Base-by-base conservation (phyloP, 2,329 filamentous ascomycete species). In the Monosporascus ibericus region DNA sequence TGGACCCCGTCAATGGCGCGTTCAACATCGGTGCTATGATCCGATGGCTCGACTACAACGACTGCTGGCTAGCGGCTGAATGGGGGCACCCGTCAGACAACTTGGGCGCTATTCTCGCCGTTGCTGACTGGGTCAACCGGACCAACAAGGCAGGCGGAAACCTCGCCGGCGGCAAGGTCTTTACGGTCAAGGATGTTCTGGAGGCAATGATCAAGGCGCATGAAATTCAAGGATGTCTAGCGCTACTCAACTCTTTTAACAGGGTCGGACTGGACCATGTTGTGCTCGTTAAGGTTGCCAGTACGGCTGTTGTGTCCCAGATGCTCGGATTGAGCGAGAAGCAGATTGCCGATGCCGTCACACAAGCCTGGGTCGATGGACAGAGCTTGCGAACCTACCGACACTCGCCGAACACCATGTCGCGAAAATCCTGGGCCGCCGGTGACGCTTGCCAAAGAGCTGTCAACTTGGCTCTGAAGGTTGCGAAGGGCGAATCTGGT, bases 21-120 rank as follows among this genome's bases (percentile, higher is more conserved):
- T 97, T 99, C 84, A 97, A 97, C 81, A 97, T 99, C 65, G 94
- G 94, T 65, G 88, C 94, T 66, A 95, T 96, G 87, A 96, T 99
- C 76, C 84, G 94, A 69, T 99, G 94, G 94, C 84, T 99, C 66
- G 94, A 99, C 78, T 99, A 97, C 83, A 99, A 99, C 73, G 94
- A 99, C 82, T 97, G 94, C 84, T 99, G 92, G 94, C 81, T 97
- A 59, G 94, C 92, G 44, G 94, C 94, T 52, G 94, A 99, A 77
- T 99, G 94, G 94, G 94, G 94, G 54, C 94, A 99, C 74, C 94
- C 94, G 57, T 96, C 92, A 5, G 94, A 99, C 79, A 99, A 99
- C 79, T 74, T 99, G 63, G 94, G 94, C 58, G 94, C 92, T 65
- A 99, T 99, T 69, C 84, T 99, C 57, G 90, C 92, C 47, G 92